Percentiles rank a stretch among this genome's conserved stretches.
These are phyloP conservation scores for Stachybotrys chlorohalonatus DNA, from an alignment of 2,329 filamentous ascomycete species.

Conservation along the genomic window DNA sequence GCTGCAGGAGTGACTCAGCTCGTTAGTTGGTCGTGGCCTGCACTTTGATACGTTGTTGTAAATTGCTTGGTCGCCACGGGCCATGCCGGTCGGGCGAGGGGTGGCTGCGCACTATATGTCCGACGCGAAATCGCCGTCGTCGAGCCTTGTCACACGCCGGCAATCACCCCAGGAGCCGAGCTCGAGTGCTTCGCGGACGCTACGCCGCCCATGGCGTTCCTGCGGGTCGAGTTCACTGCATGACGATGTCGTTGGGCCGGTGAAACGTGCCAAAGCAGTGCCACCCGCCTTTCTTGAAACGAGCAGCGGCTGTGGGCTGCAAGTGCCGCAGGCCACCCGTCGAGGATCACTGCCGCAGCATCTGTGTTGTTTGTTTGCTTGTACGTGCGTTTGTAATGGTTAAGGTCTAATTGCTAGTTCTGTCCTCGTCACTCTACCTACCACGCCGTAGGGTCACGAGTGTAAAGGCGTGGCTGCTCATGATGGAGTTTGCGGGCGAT, in stretches of 20 bases:
- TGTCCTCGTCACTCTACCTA: background rate
- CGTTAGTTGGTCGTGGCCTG: background rate
- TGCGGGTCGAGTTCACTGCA: background rate
- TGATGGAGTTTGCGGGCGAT: background rate
- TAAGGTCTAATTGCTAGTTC: background rate
- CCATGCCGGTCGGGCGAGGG: too few species aligned
- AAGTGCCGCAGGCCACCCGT: background rate
- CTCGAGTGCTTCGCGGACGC: too few species aligned
- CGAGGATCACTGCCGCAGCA: too few species aligned
- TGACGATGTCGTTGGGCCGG: background rate
- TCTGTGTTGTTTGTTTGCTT: background rate
- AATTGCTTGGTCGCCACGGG: too few species aligned
- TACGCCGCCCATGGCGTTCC: too few species aligned
- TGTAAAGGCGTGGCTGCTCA: too few species aligned
- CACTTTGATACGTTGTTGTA: background rate
- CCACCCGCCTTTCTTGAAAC: background rate
- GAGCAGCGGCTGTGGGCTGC: background rate
- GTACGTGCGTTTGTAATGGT: background rate
- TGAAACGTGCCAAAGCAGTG: background rate
- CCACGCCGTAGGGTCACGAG: too few species aligned
- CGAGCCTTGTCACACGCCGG: too few species aligned
- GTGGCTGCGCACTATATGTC: background rate
- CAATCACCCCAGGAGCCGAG: too few species aligned
- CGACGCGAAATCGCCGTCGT: background rate
- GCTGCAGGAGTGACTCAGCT: background rate